phyloP scores from a whole-genome alignment of 495 filamentous ascomycete genomes.

The Lindgomyces ingoldianus region DNA sequence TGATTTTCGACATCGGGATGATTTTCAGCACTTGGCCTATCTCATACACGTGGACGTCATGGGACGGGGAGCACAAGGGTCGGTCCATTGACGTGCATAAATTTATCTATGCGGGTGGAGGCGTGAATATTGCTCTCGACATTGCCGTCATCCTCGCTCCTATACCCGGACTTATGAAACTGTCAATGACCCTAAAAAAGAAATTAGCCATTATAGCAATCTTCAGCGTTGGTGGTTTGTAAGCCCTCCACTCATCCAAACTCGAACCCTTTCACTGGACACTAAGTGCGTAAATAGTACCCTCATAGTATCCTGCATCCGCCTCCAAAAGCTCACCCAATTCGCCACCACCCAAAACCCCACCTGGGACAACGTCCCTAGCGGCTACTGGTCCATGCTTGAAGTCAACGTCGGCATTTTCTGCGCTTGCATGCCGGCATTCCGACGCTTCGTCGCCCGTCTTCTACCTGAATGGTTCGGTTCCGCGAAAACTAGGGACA shows the following conservation, averaged over 20 bases:
- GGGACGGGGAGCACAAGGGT: constrained; percentile 34
- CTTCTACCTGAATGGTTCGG: constrained; percentile 8
- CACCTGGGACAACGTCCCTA: constrained; percentile 34
- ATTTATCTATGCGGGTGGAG: constrained; percentile 12
- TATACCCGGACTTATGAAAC: constrained; percentile 48
- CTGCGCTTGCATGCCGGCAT: constrained; percentile 42
- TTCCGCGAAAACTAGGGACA: background rate
- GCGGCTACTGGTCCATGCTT: constrained; percentile 36
- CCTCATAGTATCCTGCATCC: constrained; percentile 48
- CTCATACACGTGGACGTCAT: constrained; percentile 30
- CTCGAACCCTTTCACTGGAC: background rate
- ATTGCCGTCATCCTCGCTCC: constrained; percentile 43
- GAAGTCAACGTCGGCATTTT: constrained; percentile 43
- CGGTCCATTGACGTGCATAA: constrained; percentile 29
- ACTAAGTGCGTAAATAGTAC: constrained; percentile 34
- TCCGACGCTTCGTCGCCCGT: constrained; percentile 16
- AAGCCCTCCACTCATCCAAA: constrained; percentile 32
- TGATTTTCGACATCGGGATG: constrained; percentile 45
- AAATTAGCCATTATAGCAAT: constrained; percentile 55
- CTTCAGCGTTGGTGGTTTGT: constrained; percentile 59
- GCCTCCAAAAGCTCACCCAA: constrained; percentile 43
- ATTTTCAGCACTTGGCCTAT: constrained; percentile 52
- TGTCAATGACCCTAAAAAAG: constrained; percentile 50
- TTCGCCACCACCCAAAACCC: constrained; percentile 41
- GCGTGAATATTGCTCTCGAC: constrained; percentile 37